Percentiles rank a stretch among this genome's conserved stretches.
These are phyloP conservation scores for Eucommia ulmoides DNA, from an alignment of 257 asterid species.

Conservation along the genomic window DNA sequence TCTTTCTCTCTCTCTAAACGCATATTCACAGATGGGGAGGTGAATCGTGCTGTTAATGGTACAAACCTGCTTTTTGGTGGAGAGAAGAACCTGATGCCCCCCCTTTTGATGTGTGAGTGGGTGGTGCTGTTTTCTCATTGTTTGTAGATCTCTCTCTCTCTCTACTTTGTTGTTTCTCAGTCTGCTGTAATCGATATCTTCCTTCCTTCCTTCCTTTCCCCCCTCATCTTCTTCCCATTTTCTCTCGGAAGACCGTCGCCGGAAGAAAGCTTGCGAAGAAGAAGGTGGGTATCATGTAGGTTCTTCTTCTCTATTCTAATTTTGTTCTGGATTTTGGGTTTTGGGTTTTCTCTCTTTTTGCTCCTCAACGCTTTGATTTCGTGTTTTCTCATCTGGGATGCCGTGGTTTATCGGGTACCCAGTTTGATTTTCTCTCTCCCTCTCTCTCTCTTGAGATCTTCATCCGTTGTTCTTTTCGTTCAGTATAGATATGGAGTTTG, in stretches of 20 bases:
- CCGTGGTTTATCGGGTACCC: not conserved
- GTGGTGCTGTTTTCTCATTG: constrained; percentile 47
- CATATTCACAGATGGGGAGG: constrained; percentile 3
- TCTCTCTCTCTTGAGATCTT: not conserved
- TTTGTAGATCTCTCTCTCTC: constrained; percentile 5
- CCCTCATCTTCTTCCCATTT: constrained; percentile 5
- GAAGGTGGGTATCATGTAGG: constrained; percentile 10
- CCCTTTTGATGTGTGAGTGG: constrained; percentile 73
- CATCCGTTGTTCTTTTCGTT: not conserved
- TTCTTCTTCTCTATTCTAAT: not conserved
- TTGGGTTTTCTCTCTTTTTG: constrained; percentile 1
- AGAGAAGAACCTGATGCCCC: constrained; percentile 56
- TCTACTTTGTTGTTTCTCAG: constrained; percentile 6
- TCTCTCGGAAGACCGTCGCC: constrained; percentile 1
- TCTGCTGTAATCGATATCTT: not conserved
- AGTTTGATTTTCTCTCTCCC: constrained; percentile 6
- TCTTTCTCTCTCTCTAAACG: constrained; percentile 1
- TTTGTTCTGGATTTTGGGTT: constrained; percentile 8
- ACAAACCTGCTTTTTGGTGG: constrained; percentile 45
- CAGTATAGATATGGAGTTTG: not conserved
- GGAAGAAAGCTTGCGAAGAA: constrained; percentile 5
- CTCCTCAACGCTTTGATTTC: not conserved
- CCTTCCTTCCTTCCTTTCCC: constrained; percentile 9
- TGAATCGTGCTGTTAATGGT: constrained; percentile 29
- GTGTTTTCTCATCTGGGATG: too few relatives aligned